Evolutionary conservation across 306 rosid species (phyloP), one percentile per base, ranked within the genome.

Genomic region (Crotalaria pallida): DNA sequence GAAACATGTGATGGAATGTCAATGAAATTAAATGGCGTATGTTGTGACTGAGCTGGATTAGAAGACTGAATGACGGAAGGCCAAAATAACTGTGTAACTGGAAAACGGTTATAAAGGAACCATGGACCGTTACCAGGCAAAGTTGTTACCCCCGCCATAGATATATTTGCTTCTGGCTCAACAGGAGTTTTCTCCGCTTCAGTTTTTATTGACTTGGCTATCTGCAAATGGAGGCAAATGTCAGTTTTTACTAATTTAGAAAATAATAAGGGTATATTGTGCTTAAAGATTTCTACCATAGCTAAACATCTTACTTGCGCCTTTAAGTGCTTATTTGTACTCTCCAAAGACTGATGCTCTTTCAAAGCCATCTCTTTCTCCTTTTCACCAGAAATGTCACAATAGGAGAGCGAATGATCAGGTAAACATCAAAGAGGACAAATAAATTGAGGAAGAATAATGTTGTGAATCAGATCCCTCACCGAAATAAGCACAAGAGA

Each of bases 331-430:
- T 77, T 89, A 77, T 95, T 95, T 59, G 84, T 88, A 74, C 79
- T 81, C 85, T 95, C 92, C 88, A 91, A 81, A 52, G 87, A 82
- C 71, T 82, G 84, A 73, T 81, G 89, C 80, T 89, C 91, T 67
- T 86, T 81, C 83, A 87, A 70, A 77, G 93, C 96, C 85, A 73
- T 33, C 53, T 91, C 96, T 86, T 84, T 89, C 81, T 87, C 88
- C 99, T 95, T 79, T 67, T 60, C 29, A 70, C 57, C 72, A 75
- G 60, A 82, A 74, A 81, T 69, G 71, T 51, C 80, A 82, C 49
- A 50, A 76, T 62, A 64, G 44, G 57, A 62, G 45, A 65, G 56
- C 70, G 50, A 71, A 58, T 26, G 40, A 33, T 67, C 49, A 58
- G n/a, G 52, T 62, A 27, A 68, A 62, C 33, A 75, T 76, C 48